Conservation (phyloP, 345 rosid genomes). For the Ceriops tagal region DNA sequence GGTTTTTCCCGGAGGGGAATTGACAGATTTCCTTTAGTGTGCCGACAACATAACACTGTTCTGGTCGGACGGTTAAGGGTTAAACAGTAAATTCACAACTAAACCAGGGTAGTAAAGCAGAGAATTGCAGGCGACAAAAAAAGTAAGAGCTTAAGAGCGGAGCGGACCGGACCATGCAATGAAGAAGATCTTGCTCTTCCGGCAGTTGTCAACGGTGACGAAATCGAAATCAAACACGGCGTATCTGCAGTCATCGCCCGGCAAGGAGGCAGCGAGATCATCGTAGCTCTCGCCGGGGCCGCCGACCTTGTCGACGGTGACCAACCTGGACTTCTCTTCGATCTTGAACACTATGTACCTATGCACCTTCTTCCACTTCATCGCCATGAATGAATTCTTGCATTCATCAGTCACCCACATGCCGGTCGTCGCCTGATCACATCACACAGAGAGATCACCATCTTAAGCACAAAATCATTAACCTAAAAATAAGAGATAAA, state of each 20-base stretch:
- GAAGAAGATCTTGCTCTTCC: constrained; percentile 99
- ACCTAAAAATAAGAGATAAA: too few species aligned
- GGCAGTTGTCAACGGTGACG: constrained; percentile 87
- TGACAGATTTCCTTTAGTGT: too few species aligned
- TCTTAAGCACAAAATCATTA: neutral
- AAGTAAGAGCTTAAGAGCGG: constrained; percentile 11
- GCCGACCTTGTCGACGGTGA: constrained; percentile 87
- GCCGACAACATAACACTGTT: too few species aligned
- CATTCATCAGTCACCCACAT: constrained; percentile 93
- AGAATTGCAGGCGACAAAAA: neutral
- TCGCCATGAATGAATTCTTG: constrained; percentile 79
- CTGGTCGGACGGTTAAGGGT: too few species aligned
- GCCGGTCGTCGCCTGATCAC: constrained; percentile 76
- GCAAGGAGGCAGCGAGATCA: constrained; percentile 71
- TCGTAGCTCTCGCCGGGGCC: constrained; percentile 78
- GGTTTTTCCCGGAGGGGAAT: too few species aligned
- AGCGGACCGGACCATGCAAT: constrained; percentile 59
- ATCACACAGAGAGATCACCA: neutral
- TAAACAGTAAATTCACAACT: neutral
- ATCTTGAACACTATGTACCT: constrained; percentile 89
- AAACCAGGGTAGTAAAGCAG: neutral
- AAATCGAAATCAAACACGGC: constrained; percentile 94
- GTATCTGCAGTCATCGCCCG: constrained; percentile 82
- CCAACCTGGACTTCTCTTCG: constrained; percentile 78
- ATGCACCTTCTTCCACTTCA: constrained; percentile 93